These are phyloP conservation scores for Chenopodium quinoa DNA, from an alignment of 148 eudicot genomes.

Conservation along the genomic window DNA sequence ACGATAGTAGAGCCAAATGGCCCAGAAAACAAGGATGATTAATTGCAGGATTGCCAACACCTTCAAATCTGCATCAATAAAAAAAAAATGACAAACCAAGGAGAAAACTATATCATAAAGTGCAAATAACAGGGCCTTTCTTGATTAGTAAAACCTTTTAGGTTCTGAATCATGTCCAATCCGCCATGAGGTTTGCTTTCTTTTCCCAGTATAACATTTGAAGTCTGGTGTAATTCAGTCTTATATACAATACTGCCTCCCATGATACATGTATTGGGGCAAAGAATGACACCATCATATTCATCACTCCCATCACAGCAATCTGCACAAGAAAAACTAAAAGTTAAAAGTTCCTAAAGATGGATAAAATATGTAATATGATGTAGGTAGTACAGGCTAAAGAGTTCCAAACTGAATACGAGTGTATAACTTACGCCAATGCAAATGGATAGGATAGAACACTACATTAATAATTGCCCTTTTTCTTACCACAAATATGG, in stretches of 20 bases:
- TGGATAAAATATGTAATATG: not conserved
- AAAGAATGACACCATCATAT: conserved; percentile 54
- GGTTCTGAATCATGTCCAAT: conserved; percentile 41
- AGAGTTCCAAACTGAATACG: not conserved
- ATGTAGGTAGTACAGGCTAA: not conserved
- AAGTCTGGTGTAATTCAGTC: conserved; percentile 39
- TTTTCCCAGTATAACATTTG: conserved; percentile 24
- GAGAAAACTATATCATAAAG: not conserved
- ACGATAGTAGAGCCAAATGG: conserved; percentile 33
- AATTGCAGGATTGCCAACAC: conserved; percentile 54
- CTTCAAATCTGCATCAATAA: conserved; percentile 62
- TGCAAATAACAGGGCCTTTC: not conserved
- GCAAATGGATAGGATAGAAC: not conserved
- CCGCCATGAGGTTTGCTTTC: conserved; percentile 32
- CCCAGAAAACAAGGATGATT: conserved; percentile 39
- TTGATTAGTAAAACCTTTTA: conserved; percentile 43
- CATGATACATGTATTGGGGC: conserved; percentile 85
- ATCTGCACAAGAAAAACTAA: conserved; percentile 42
- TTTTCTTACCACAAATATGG: conserved; percentile 72
- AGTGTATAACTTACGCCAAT: not conserved
- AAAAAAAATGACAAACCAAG: not conserved
- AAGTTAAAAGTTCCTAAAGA: not conserved
- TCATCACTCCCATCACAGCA: conserved; percentile 99
- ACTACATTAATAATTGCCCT: not conserved
- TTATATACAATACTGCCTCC: conserved; percentile 66